phyloP scores from a whole-genome alignment of 306 rosid genomes.

The Erythrophleum fordii region DNA sequence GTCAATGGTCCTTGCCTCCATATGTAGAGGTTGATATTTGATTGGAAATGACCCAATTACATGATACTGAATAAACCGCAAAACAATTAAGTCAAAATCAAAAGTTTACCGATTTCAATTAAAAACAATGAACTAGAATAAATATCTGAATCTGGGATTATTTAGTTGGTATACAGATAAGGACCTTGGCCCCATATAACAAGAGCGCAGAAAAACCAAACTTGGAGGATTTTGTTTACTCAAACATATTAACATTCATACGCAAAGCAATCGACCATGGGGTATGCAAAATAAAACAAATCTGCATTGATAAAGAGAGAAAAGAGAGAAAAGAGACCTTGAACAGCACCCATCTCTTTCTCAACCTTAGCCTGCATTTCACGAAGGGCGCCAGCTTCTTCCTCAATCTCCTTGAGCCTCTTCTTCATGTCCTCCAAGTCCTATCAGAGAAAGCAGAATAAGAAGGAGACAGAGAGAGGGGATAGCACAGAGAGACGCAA shows the following conservation, averaged over 20 bases:
- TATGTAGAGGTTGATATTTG: neutral
- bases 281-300: neutral
- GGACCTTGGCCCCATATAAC: neutral
- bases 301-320: slow-evolving; percentile 23
- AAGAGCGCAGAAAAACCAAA: neutral
- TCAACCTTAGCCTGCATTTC: slow-evolving; percentile 99
- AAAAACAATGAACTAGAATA: neutral
- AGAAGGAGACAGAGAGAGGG: slow-evolving; percentile 6
- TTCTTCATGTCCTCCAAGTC: slow-evolving; percentile 99
- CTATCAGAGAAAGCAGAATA: slow-evolving; percentile 37
- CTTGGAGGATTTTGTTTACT: neutral
- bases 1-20: neutral
- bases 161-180: neutral
- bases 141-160: neutral
- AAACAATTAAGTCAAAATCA: neutral
- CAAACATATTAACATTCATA: neutral
- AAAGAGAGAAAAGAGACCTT: slow-evolving; percentile 45
- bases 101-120: neutral
- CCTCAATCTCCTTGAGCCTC: slow-evolving; percentile 97
- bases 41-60: no score
- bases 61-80: neutral
- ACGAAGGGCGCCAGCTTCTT: slow-evolving; percentile 94
- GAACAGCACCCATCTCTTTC: slow-evolving; percentile 99
- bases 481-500: neutral
- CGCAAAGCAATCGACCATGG: neutral